A percentile compares a stretch with the other conserved stretches of the same genome.
Evolutionary conservation across 768 basidiomycete species (phyloP).

Genomic region (Serendipita sp.): DNA sequence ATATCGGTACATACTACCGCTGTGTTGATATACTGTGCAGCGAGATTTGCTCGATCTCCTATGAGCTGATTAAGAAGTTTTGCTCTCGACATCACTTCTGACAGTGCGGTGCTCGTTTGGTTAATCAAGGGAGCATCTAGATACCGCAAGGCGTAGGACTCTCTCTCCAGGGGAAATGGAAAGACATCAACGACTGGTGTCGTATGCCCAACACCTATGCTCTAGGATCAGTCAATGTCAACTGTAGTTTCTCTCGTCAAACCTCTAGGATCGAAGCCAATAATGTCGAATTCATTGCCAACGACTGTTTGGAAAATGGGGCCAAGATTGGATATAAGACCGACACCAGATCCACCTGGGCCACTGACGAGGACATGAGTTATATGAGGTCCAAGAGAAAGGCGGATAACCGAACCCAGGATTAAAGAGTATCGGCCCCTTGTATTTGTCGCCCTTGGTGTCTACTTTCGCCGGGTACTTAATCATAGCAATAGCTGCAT

Average conservation of each 20-base stretch:
- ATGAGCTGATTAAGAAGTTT: neutral
- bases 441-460: conserved; percentile 20
- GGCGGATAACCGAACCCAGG: conserved; percentile 14
- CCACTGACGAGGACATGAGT: conserved; percentile 20
- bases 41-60: neutral
- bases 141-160: neutral
- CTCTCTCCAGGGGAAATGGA: neutral
- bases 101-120: neutral
- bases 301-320: conserved; percentile 18
- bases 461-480: conserved; percentile 24
- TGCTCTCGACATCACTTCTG: neutral
- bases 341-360: conserved; percentile 30
- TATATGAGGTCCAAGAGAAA: neutral
- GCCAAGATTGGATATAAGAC: conserved; percentile 15
- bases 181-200: neutral
- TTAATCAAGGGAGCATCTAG: neutral
- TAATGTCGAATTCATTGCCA: conserved; percentile 29
- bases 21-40: conserved; percentile 6
- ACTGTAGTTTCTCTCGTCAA: neutral
- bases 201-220: neutral
- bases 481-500: conserved; percentile 27
- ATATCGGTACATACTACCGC: conserved; percentile 11
- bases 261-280: conserved; percentile 35
- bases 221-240: neutral
- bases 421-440: conserved; percentile 30